phyloP scores from a whole-genome alignment of 306 rosid species.

The Senna tora region DNA sequence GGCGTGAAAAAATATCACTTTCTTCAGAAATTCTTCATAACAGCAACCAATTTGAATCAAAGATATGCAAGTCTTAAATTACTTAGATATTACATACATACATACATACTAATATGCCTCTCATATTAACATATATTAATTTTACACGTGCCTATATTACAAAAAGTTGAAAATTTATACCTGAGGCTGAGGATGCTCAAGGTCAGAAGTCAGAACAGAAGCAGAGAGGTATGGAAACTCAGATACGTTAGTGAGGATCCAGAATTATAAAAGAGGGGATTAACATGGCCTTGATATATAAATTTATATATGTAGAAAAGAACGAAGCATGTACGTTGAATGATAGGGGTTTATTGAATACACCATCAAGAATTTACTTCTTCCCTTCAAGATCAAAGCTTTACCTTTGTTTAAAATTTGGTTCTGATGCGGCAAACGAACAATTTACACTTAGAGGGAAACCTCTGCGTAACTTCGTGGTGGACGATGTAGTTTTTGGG shows the following conservation, averaged over 20 bases:
- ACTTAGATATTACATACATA: too few species aligned
- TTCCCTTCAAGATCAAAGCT: slow-evolving; percentile 9
- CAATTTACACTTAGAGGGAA: slow-evolving; percentile 29
- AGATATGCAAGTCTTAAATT: too few species aligned
- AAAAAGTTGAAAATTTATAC: slow-evolving; percentile 29
- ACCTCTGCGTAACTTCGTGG: slow-evolving; percentile 36
- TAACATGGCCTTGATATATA: slow-evolving; percentile 12
- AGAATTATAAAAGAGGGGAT: not conserved
- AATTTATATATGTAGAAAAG: slow-evolving; percentile 20
- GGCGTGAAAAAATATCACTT: too few species aligned
- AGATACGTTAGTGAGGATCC: not conserved
- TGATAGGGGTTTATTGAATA: slow-evolving; percentile 13
- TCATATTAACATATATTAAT: too few species aligned
- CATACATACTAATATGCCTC: too few species aligned
- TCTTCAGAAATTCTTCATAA: too few species aligned
- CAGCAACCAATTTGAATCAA: too few species aligned
- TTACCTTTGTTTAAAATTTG: not conserved
- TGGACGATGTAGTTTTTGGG: slow-evolving; percentile 9
- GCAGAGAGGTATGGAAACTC: slow-evolving; percentile 8
- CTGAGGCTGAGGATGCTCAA: slow-evolving; percentile 35
- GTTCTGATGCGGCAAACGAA: slow-evolving; percentile 9
- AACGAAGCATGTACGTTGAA: not conserved
- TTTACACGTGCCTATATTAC: too few species aligned
- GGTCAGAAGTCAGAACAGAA: slow-evolving; percentile 22
- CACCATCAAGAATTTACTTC: slow-evolving; percentile 6